Conservation (phyloP, 202 grass and related monocot species). For the Dendrocalamus latiflorus region DNA sequence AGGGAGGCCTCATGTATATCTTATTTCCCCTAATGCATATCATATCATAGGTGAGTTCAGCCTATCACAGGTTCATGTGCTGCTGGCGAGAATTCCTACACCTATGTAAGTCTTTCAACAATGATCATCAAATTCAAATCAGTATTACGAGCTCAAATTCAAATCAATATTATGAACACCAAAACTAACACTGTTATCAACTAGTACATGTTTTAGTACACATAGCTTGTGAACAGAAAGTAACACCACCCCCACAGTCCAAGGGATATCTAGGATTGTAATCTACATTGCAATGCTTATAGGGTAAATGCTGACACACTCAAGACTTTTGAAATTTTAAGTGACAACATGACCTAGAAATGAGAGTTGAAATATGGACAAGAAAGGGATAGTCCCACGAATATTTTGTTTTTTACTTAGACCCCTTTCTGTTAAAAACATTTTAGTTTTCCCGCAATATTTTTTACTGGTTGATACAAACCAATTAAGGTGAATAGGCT, state of each 20-base stretch:
- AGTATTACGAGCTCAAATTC: background rate
- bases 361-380: background rate
- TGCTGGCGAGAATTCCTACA: background rate
- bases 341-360: background rate
- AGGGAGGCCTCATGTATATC: background rate
- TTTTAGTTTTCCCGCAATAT: background rate
- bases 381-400: background rate
- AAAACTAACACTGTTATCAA: background rate
- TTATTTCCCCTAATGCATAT: background rate
- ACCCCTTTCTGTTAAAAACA: background rate
- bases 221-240: background rate
- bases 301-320: background rate
- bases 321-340: background rate
- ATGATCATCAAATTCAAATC: background rate
- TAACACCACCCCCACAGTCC: background rate
- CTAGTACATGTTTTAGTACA: background rate
- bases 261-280: background rate
- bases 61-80: background rate
- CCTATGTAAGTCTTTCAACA: background rate
- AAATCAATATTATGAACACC: too few species aligned
- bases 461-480: background rate
- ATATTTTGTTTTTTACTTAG: background rate
- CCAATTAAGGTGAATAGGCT: background rate
- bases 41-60: background rate
- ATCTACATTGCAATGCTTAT: background rate